Base-by-base conservation (phyloP, 345 rosid genomes). In the Rhizophora apiculata region DNA sequence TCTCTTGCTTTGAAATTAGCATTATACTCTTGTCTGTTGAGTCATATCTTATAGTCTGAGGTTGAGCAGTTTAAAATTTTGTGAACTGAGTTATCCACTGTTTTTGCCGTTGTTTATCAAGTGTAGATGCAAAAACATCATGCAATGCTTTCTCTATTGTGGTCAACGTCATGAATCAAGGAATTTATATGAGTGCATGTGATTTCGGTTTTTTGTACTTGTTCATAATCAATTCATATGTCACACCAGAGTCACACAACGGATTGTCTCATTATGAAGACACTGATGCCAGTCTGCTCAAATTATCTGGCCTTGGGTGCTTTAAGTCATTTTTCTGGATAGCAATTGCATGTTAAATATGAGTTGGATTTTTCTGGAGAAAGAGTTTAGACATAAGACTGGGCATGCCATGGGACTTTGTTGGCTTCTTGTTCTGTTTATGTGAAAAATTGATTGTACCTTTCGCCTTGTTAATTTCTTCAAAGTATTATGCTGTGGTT, bases 31-130 rank as follows among this genome's bases (percentile, higher is more conserved):
- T 32, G 29, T 22, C 22, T 46, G n/a, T 36, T 20, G 4, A 46
- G 21, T 46, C 19, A n/a, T 13, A 43, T 68, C 36, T 58, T 30
- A 29, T 39, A 34, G 51, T 62, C 6, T 19, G 22, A 57, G 56
- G 18, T 60, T 57, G 31, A n/a, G 21, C 8, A 27, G n/a, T 34
- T 27, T 8, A 46, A 36, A 48, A 68, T 68, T 31, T 68, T 39
- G 29, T 58, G 29, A 20, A 15, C 15, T 59, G 22, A 27, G 19
- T 10, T 60, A 22, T 60, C 48, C 54, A 59, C 43, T 30, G 49
- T 11, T 34, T 60, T 69, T 62, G 58, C 46, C 65, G 13, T 9
- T 15, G 48, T 60, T 53, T 11, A 66, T 53, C 55, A 43, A 10
- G 18, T 13, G 11, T 2, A 5, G 26, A 34, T 24, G 27, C 20